Evolutionary conservation across 208 protist genomes (phyloP).

Genomic region (Trypanosoma scelopori): DNA sequence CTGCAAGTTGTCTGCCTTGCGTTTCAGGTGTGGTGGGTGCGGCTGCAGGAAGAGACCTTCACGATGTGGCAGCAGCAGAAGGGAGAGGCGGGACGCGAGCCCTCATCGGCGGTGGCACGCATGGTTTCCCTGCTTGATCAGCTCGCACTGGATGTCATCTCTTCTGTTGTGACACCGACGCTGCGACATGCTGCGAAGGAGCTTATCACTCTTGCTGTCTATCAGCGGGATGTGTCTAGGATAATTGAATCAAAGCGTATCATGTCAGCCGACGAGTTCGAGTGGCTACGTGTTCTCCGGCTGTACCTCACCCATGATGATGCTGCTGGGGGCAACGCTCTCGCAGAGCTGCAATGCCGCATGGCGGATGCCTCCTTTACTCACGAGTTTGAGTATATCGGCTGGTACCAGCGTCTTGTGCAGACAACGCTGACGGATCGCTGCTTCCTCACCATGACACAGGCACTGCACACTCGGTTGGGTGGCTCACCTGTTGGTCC

Average conservation of each 20-base stretch:
- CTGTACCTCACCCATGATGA: constrained; percentile 81
- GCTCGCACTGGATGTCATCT: constrained; percentile 71
- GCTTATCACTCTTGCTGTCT: constrained; percentile 98
- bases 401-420: constrained; percentile 96
- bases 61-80: constrained; percentile 6
- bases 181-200: constrained; percentile 95
- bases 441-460: constrained; percentile 99
- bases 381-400: constrained; percentile 99
- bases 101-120: constrained; percentile 14
- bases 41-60: constrained; percentile 78
- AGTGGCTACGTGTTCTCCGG: constrained; percentile 97
- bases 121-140: constrained; percentile 87
- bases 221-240: constrained; percentile 95
- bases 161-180: constrained; percentile 23
- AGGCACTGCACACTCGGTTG: constrained; percentile 96
- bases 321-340: not conserved
- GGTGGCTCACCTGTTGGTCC: constrained; percentile 98
- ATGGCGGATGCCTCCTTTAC: constrained; percentile 96
- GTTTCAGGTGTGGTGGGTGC: constrained; percentile 93
- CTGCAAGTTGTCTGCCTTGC: constrained; percentile 93
- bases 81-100: not conserved
- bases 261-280: constrained; percentile 87
- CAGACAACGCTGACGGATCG: constrained; percentile 99
- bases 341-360: constrained; percentile 82
- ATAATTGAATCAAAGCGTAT: constrained; percentile 54